Percentiles rank a stretch among this genome's conserved stretches.
phyloP scores from a whole-genome alignment of 805 yeast genomes.

The Clavispora asparagi region DNA sequence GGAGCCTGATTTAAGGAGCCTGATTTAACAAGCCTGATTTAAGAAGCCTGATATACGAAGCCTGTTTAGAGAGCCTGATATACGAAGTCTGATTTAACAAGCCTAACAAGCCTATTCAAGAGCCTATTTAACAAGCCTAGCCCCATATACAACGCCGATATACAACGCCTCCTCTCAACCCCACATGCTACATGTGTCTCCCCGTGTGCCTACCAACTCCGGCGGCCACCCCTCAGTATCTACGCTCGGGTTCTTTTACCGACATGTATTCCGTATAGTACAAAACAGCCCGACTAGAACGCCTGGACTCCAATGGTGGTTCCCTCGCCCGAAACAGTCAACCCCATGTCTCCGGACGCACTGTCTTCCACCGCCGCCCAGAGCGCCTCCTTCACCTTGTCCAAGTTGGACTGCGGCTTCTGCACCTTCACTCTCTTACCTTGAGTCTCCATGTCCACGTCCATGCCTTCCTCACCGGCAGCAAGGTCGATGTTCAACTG shows the following conservation, averaged over 20 bases:
- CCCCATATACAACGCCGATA: too few species aligned
- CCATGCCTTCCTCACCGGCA: conserved; percentile 48
- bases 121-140: too few species aligned
- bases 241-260: background rate
- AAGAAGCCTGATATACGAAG: too few species aligned
- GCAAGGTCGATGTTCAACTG: conserved; percentile 45
- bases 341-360: conserved; percentile 40
- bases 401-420: conserved; percentile 28
- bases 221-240: too few species aligned
- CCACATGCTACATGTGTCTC: too few species aligned
- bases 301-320: conserved; percentile 79
- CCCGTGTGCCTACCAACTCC: too few species aligned
- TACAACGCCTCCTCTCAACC: too few species aligned
- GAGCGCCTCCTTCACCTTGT: conserved; percentile 56
- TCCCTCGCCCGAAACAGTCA: conserved; percentile 57
- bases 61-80: too few species aligned
- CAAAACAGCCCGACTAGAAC: conserved; percentile 21
- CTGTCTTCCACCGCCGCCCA: conserved; percentile 69
- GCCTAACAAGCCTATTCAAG: too few species aligned
- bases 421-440: conserved; percentile 17
- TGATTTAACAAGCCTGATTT: too few species aligned
- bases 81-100: too few species aligned
- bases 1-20: background rate
- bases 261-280: background rate
- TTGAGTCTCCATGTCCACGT: conserved; percentile 34